Percentiles rank a stretch among this genome's conserved stretches.
phyloP scores from a whole-genome alignment of 495 filamentous ascomycete genomes.

The Lepidopterella palustris region DNA sequence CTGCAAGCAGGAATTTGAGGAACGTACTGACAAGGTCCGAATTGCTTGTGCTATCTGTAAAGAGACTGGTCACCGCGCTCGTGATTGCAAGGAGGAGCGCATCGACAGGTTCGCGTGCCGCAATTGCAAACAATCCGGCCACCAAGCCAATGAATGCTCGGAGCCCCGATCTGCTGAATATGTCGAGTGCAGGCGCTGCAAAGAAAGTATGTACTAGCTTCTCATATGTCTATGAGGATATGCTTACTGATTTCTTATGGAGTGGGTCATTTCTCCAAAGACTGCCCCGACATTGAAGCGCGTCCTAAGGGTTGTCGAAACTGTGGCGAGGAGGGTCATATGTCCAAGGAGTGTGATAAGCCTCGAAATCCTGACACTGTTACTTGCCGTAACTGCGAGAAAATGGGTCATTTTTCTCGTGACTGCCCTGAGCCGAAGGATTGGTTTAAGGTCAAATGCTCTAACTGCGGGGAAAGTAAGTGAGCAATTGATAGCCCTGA shows the following conservation, averaged over 20 bases:
- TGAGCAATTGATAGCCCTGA: background rate
- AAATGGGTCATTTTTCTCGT: conserved; percentile 60
- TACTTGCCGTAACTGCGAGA: conserved; percentile 66
- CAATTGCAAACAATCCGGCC: conserved; percentile 68
- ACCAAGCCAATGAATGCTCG: conserved; percentile 55
- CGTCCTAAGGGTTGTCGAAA: conserved; percentile 49
- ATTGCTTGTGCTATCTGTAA: conserved; percentile 75
- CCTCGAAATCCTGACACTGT: conserved; percentile 45
- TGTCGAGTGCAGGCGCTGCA: conserved; percentile 77
- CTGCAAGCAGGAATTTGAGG: conserved; percentile 53
- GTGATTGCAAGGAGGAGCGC: conserved; percentile 57
- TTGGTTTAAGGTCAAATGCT: conserved; percentile 68
- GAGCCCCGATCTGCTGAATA: conserved; percentile 65
- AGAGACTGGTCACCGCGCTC: conserved; percentile 58
- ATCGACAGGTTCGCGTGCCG: conserved; percentile 62
- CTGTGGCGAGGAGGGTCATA: conserved; percentile 47
- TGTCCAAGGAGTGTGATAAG: conserved; percentile 51
- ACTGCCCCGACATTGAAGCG: conserved; percentile 58
- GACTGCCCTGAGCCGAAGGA: conserved; percentile 75
- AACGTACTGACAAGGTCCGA: conserved; percentile 36
- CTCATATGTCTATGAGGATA: background rate
- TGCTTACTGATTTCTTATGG: conserved; percentile 5
- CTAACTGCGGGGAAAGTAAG: conserved; percentile 57
- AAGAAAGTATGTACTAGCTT: conserved; percentile 48
- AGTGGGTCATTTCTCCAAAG: conserved; percentile 79